phyloP scores from a whole-genome alignment of 768 basidiomycete species.

The Obba rivulosa region DNA sequence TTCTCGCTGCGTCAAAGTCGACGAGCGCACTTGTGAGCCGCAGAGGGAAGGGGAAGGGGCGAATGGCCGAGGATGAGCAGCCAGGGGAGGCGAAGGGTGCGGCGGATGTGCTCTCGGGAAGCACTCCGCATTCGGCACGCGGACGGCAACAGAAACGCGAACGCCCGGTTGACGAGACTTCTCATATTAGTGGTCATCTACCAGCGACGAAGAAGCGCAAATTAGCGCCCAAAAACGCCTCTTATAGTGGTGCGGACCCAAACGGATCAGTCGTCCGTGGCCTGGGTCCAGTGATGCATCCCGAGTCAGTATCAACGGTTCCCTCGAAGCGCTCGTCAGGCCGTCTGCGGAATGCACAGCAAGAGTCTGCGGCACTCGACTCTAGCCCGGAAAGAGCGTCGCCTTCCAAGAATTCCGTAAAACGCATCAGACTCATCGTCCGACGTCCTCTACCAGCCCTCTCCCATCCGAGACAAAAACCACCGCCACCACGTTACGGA shows the following conservation, averaged over 20 bases:
- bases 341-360: not conserved
- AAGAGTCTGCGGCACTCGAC: too few species aligned
- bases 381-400: not conserved
- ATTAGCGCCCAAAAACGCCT: not conserved
- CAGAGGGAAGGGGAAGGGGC: constrained; percentile 11
- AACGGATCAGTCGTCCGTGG: not conserved
- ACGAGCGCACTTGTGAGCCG: not conserved
- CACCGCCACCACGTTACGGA: constrained; percentile 44
- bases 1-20: constrained; percentile 9
- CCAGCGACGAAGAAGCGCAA: constrained; percentile 9
- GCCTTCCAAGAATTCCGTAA: constrained; percentile 36
- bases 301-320: constrained; percentile 1
- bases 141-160: constrained; percentile 6
- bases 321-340: not conserved
- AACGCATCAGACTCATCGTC: constrained; percentile 64
- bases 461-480: constrained; percentile 65
- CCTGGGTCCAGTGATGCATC: not conserved
- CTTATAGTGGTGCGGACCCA: not conserved
- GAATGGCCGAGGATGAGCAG: not conserved
- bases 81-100: not conserved
- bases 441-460: constrained; percentile 53
- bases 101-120: not conserved
- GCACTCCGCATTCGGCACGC: not conserved
- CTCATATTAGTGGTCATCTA: not conserved
- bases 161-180: not conserved